phyloP scores from a whole-genome alignment of 1,139 yeast species.

The Saccharomyces uvarum region DNA sequence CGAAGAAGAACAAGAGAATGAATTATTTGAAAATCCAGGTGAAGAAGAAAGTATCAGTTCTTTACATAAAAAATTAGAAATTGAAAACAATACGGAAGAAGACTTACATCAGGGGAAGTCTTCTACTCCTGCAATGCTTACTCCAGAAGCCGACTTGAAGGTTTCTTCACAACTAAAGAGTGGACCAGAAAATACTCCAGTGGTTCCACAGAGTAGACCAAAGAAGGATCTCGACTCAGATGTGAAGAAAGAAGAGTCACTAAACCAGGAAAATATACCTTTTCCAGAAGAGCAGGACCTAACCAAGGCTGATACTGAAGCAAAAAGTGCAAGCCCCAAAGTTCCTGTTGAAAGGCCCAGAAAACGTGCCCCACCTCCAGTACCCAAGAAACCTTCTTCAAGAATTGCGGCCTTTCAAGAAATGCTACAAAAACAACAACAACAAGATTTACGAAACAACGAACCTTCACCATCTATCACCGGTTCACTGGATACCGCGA shows the following conservation, averaged over 20 bases:
- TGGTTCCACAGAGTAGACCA: neutral
- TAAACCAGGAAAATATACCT: neutral
- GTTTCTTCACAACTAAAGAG: neutral
- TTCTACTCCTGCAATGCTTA: neutral
- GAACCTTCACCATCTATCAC: constrained; percentile 11
- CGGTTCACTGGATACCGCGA: constrained; percentile 17
- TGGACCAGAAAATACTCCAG: neutral
- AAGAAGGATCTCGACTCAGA: neutral
- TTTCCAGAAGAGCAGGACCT: neutral
- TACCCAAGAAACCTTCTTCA: constrained; percentile 68
- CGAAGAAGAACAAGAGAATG: constrained; percentile 2
- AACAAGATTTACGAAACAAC: constrained; percentile 13
- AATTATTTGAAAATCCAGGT: neutral
- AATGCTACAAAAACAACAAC: constrained; percentile 47
- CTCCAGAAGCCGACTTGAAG: neutral
- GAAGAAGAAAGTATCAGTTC: constrained; percentile 1
- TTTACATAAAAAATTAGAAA: neutral
- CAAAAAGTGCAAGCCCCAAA: neutral
- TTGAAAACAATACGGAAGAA: neutral
- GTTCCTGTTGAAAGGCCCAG: constrained; percentile 11
- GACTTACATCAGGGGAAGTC: neutral
- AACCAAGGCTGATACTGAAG: neutral
- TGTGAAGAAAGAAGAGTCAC: neutral
- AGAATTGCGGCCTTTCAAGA: constrained; percentile 76
- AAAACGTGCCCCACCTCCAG: constrained; percentile 47